Conservation (phyloP, 352 stramenopile genomes). For the Globisporangium barbulae region DNA sequence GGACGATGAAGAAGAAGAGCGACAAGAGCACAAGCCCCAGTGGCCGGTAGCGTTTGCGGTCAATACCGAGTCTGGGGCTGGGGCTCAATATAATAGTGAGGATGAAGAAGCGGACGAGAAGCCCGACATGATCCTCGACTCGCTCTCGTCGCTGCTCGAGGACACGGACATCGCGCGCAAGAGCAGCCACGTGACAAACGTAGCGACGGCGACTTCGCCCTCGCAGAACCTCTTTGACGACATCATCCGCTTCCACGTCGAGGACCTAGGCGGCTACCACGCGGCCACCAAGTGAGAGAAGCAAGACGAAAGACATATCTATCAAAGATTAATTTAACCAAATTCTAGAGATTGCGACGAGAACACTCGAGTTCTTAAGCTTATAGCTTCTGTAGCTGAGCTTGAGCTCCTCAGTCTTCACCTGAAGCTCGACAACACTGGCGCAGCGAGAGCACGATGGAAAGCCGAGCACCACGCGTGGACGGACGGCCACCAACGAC, state of each 20-base stretch:
- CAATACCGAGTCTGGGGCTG: not conserved
- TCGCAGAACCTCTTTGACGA: conserved; percentile 33
- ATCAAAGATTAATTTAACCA: conserved; percentile 6
- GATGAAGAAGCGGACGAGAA: conserved; percentile 5
- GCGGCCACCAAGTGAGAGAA: not conserved
- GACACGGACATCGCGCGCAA: conserved; percentile 22
- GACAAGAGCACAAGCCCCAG: not conserved
- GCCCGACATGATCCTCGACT: conserved; percentile 31
- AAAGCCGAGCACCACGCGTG: too few relatives aligned
- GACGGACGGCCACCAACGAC: too few relatives aligned
- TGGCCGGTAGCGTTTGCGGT: not conserved
- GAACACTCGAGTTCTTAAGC: too few relatives aligned
- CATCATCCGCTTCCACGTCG: conserved; percentile 41
- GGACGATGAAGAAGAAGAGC: not conserved
- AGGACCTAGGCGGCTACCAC: conserved; percentile 25
- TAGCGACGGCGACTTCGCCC: not conserved
- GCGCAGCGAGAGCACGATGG: too few relatives aligned
- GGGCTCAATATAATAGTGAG: too few relatives aligned
- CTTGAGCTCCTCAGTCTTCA: too few relatives aligned
- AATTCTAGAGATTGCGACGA: not conserved
- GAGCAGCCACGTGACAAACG: not conserved
- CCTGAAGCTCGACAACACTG: too few relatives aligned
- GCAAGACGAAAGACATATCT: not conserved
- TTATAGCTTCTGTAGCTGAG: too few relatives aligned
- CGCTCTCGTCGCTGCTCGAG: conserved; percentile 27